Evolutionary conservation across 2,329 filamentous ascomycete species (phyloP).

Genomic region (Exophiala viscosa): DNA sequence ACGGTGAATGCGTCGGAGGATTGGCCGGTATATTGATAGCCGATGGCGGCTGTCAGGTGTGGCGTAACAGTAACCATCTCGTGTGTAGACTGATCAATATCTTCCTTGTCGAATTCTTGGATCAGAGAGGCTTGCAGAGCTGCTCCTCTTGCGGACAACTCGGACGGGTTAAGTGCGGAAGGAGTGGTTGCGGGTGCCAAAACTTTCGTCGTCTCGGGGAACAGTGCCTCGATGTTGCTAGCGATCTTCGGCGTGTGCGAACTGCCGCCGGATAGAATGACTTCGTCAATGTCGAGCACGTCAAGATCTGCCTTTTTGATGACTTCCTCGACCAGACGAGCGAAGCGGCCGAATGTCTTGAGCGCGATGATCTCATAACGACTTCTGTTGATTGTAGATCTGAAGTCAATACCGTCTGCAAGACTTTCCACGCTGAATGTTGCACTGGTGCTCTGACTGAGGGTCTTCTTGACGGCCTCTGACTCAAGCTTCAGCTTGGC

Average conservation of each 20-base stretch:
- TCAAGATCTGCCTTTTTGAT: conserved; percentile 91
- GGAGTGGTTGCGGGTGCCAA: conserved; percentile 76
- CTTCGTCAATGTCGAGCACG: conserved; percentile 87
- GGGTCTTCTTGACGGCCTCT: conserved; percentile 85
- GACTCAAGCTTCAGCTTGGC: conserved; percentile 91
- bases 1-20: conserved; percentile 63
- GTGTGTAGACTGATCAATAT: conserved; percentile 95
- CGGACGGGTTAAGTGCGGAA: conserved; percentile 85
- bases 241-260: conserved; percentile 94
- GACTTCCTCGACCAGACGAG: conserved; percentile 74
- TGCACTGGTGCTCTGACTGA: conserved; percentile 82
- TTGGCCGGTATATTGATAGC: conserved; percentile 51
- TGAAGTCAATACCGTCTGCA: conserved; percentile 84
- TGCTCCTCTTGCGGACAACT: conserved; percentile 82
- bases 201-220: conserved; percentile 74
- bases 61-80: conserved; percentile 90
- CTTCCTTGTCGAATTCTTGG: conserved; percentile 86
- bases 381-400: conserved; percentile 84
- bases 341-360: conserved; percentile 86
- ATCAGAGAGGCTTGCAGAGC: conserved; percentile 94
- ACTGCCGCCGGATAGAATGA: conserved; percentile 87
- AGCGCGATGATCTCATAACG: conserved; percentile 85
- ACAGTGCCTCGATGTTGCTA: conserved; percentile 70
- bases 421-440: conserved; percentile 91
- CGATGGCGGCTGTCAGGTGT: conserved; percentile 83